phyloP scores from a whole-genome alignment of 73 alveolate genomes.

The Blepharisma japonicum region DNA sequence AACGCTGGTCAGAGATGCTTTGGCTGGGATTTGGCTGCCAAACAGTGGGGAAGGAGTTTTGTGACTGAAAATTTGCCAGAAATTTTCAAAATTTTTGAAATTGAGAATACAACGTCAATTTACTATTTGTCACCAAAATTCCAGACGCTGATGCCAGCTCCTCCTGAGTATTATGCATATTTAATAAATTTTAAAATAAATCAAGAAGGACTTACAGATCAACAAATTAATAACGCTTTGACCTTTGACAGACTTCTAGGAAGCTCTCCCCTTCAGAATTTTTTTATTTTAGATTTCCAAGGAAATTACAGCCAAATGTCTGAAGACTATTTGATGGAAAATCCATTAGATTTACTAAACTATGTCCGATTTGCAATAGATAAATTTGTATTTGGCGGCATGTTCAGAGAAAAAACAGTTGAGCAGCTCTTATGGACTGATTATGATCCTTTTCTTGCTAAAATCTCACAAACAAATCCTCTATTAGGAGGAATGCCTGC shows the following conservation, averaged over 20 bases:
- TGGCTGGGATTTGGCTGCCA: neutral
- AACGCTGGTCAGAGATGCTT: slow-evolving; percentile 11
- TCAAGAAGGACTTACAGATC: neutral
- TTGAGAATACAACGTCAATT: neutral
- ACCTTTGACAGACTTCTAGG: slow-evolving; percentile 18
- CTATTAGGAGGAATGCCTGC: slow-evolving; percentile 27
- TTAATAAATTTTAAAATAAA: neutral
- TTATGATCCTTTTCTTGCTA: slow-evolving; percentile 7
- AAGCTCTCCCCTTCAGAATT: neutral
- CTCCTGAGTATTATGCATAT: slow-evolving; percentile 23
- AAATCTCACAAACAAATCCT: neutral
- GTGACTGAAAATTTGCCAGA: neutral
- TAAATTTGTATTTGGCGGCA: neutral
- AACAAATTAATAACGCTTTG: neutral
- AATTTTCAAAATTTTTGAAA: neutral
- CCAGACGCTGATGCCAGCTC: neutral
- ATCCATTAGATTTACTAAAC: neutral
- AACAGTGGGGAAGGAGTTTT: slow-evolving; percentile 1
- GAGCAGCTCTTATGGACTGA: slow-evolving; percentile 13
- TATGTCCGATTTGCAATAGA: slow-evolving; percentile 20
- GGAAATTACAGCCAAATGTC: neutral
- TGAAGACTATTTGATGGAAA: neutral
- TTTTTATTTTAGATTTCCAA: slow-evolving; percentile 12
- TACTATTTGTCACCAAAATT: neutral
- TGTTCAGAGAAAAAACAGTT: slow-evolving; percentile 19